Conservation (phyloP, 495 filamentous ascomycete species). For the Xylaria bambusicola region DNA sequence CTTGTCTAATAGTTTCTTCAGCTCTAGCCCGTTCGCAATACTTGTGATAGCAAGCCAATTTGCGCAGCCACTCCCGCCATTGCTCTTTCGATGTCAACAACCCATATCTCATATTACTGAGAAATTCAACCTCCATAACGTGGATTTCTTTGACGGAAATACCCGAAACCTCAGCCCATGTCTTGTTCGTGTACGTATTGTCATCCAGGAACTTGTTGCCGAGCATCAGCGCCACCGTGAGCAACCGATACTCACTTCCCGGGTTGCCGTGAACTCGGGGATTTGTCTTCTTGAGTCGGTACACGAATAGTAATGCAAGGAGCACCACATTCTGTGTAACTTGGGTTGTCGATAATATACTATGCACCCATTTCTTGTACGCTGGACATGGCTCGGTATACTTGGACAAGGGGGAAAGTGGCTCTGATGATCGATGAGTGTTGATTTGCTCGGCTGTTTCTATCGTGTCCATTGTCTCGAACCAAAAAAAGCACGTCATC, state of each 20-base stretch:
- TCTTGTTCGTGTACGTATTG: constrained; percentile 99
- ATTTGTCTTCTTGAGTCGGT: constrained; percentile 88
- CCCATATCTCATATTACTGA: constrained; percentile 97
- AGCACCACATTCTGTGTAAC: constrained; percentile 96
- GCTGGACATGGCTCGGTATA: constrained; percentile 76
- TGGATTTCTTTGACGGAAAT: constrained; percentile 96
- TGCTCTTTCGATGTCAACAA: constrained; percentile 79
- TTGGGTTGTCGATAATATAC: constrained; percentile 89
- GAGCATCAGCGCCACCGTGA: constrained; percentile 96
- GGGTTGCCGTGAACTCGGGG: constrained; percentile 83
- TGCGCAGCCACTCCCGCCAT: constrained; percentile 85
- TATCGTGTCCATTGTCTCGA: constrained; percentile 80
- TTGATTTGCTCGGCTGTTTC: constrained; percentile 68
- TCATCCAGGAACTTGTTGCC: constrained; percentile 99
- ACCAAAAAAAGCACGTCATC: constrained; percentile 99
- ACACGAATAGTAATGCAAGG: constrained; percentile 88
- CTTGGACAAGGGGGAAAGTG: constrained; percentile 58
- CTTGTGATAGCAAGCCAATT: constrained; percentile 73
- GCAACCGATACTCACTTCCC: constrained; percentile 92
- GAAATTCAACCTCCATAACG: constrained; percentile 98
- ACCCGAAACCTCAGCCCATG: constrained; percentile 97
- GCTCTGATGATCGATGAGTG: constrained; percentile 39
- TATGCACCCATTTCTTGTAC: constrained; percentile 93
- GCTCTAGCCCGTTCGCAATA: constrained; percentile 71
- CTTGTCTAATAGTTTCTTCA: constrained; percentile 28